These are phyloP conservation scores for Nidula microcarpa DNA, from an alignment of 768 basidiomycete species.

Conservation along the genomic window DNA sequence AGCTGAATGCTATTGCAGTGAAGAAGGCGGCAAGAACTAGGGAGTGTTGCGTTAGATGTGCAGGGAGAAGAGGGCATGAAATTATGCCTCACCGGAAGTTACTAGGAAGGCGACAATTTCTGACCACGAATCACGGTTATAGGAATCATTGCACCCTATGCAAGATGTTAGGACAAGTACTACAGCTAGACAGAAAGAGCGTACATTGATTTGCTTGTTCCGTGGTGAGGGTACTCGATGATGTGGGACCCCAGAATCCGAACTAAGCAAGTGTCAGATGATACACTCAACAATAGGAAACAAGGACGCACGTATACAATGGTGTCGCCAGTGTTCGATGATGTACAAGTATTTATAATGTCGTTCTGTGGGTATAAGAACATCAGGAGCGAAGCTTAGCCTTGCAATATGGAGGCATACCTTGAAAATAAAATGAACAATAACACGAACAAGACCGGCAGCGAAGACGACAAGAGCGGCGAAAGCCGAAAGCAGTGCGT, in stretches of 20 bases:
- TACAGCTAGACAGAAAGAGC: conserved; percentile 10
- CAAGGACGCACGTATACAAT: conserved; percentile 32
- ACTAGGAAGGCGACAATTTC: conserved; percentile 64
- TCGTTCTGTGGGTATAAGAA: conserved; percentile 35
- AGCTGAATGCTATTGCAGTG: conserved; percentile 62
- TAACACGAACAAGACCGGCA: conserved; percentile 48
- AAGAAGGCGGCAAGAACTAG: conserved; percentile 60
- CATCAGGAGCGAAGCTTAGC: background rate
- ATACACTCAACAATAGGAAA: background rate
- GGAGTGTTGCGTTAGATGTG: background rate
- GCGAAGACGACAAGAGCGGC: conserved; percentile 47
- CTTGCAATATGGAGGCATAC: conserved; percentile 23
- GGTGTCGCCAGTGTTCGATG: conserved; percentile 26
- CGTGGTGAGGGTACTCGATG: conserved; percentile 20
- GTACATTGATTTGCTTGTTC: conserved; percentile 45
- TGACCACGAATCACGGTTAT: conserved; percentile 63
- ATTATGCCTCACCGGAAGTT: conserved; percentile 44
- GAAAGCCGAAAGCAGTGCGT: conserved; percentile 46
- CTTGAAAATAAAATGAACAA: conserved; percentile 71
- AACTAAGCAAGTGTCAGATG: conserved; percentile 23
- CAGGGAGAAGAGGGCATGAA: background rate
- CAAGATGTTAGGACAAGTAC: conserved; percentile 7
- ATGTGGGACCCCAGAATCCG: conserved; percentile 52
- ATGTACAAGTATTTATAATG: conserved; percentile 54
- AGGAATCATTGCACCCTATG: conserved; percentile 60